Base-by-base conservation (phyloP, 139 green algal species). In the Closterium sp. region DNA sequence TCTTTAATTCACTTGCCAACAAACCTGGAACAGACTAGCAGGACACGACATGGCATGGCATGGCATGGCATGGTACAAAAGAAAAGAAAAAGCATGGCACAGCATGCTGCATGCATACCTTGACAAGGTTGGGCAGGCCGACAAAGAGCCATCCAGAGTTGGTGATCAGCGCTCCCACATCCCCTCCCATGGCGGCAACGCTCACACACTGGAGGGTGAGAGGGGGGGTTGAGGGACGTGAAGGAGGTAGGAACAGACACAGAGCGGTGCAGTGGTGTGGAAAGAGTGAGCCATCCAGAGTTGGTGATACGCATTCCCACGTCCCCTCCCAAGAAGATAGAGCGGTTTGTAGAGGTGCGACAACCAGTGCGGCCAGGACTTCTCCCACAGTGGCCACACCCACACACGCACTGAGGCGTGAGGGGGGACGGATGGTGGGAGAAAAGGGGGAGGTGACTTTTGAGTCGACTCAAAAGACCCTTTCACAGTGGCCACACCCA, bases 91-190 rank as follows among this genome's bases (percentile, higher is more conserved):
- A 9, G 4, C 38, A n/a, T n/a, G n/a, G 38, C 38, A 66, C 4
- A 9, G 38, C 3, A 66, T 66, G 38, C 9, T 6, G 6, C 36
- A 55, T 1, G 19, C 92, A 9, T 89, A 93, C 95, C 84, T 94
- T 91, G 6, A 85, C 32, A 25, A 64, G 64, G 31, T 94, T 94
- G 35, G 96, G 95, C n/a, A 96, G 33, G 16, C 96, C 96, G 28
- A 97, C 96, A 93, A 97, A 96, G 34, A 98, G 92, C 90, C 95
- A 97, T 0, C 95, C 96, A 30, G 91, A 93, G 81, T 95, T 94
- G 84, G 96, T 86, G 43, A 98, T 91, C 84, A 98, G 91, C n/a
- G 90, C 94, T 84, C 96, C 94, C 19, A 97, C 96, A 33, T 95
- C 88, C 4, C 96, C 96, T 10, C 96, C 96, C 23, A 96, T 94